phyloP scores from a whole-genome alignment of 1,139 yeast genomes.

The Magnusiomyces magnusii region DNA sequence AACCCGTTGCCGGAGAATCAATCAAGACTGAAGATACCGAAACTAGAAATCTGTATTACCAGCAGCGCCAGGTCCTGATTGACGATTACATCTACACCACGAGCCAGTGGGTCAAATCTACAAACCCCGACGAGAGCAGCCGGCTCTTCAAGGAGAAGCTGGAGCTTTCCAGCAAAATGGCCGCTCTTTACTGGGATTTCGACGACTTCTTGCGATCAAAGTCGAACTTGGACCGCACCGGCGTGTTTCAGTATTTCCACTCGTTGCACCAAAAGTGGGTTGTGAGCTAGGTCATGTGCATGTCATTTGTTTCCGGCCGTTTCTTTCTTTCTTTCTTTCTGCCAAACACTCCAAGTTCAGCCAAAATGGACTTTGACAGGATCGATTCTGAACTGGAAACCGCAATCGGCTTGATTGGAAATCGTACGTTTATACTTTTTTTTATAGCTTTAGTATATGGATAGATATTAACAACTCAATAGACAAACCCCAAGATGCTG shows the following conservation, averaged over 20 bases:
- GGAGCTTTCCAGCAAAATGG: conserved; percentile 42
- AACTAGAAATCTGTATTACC: conserved; percentile 37
- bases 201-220: conserved; percentile 73
- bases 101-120: conserved; percentile 57
- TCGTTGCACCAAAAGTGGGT: conserved; percentile 8
- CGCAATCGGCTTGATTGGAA: too few species aligned
- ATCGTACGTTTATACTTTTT: too few species aligned
- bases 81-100: conserved; percentile 51
- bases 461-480: too few species aligned
- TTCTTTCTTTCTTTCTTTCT: too few species aligned
- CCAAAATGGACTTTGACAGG: too few species aligned
- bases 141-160: conserved; percentile 43
- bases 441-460: too few species aligned
- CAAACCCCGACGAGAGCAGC: conserved; percentile 37
- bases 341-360: too few species aligned
- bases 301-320: too few species aligned
- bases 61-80: conserved; percentile 44
- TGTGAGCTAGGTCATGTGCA: too few species aligned
- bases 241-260: conserved; percentile 29
- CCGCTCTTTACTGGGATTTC: conserved; percentile 48
- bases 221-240: conserved; percentile 57
- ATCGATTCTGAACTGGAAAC: too few species aligned
- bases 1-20: conserved; percentile 48
- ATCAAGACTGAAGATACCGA: conserved; percentile 38
- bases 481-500: background rate